Conservation (phyloP, 2,329 filamentous ascomycete species). For the Xylariales sp. region DNA sequence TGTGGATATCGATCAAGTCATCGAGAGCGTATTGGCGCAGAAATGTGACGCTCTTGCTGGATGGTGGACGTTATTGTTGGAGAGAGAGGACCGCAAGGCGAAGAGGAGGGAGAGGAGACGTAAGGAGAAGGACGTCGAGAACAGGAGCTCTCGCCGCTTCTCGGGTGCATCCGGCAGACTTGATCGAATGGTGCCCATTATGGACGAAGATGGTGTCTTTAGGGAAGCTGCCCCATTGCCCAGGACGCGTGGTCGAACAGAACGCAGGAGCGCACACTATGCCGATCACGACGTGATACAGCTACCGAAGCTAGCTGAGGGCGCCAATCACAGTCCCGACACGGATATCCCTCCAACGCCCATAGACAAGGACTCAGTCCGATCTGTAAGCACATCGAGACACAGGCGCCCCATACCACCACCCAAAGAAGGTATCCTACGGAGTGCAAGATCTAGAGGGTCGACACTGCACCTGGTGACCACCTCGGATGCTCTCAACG, state of each 20-base stretch:
- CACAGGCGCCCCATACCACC: slow-evolving; percentile 73
- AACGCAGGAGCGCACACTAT: slow-evolving; percentile 67
- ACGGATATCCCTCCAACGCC: slow-evolving; percentile 60
- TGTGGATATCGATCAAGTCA: slow-evolving; percentile 88
- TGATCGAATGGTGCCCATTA: slow-evolving; percentile 71
- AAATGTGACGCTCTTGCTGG: slow-evolving; percentile 86
- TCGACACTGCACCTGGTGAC: slow-evolving; percentile 86
- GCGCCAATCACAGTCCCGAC: slow-evolving; percentile 38
- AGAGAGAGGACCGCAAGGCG: slow-evolving; percentile 91
- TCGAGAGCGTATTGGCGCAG: slow-evolving; percentile 88
- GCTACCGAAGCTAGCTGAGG: slow-evolving; percentile 64
- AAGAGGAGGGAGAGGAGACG: slow-evolving; percentile 74
- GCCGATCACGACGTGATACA: slow-evolving; percentile 64
- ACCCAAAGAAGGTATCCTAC: slow-evolving; percentile 72
- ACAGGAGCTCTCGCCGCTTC: slow-evolving; percentile 71
- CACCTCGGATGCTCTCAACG: slow-evolving; percentile 46
- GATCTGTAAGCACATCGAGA: slow-evolving; percentile 72
- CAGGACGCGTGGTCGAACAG: slow-evolving; percentile 69
- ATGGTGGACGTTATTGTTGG: slow-evolving; percentile 92
- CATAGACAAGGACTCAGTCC: slow-evolving; percentile 72
- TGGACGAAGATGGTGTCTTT: slow-evolving; percentile 65
- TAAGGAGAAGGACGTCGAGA: slow-evolving; percentile 77
- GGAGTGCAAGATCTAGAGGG: slow-evolving; percentile 67
- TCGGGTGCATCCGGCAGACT: slow-evolving; percentile 87
- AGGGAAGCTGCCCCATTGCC: slow-evolving; percentile 45